Evolutionary conservation across 108 stramenopile species (phyloP), one percentile per base, ranked within the genome.

Genomic region (Aurantiochytrium sp.): DNA sequence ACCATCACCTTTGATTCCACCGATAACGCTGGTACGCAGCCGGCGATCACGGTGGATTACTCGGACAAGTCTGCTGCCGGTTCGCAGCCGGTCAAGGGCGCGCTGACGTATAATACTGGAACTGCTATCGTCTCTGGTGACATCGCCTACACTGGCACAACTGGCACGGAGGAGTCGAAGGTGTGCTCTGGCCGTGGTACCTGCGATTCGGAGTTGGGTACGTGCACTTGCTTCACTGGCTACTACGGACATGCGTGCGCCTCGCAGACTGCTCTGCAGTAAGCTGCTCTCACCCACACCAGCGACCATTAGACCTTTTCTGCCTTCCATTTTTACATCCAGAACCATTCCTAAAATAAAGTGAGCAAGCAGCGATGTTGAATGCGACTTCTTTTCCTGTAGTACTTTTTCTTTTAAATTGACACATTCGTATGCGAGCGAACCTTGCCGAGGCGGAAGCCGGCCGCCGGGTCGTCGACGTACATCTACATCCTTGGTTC

Each of bases 201-300:
- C 0, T 83, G 76, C 28, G 76, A 83, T 87, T 88, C 91, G 4
- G 16, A 42, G 23, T 83, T 88, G 5, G 94, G 94, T 5, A 21
- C 44, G 2, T 94, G 94, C 90, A 6, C 87, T 4, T 94, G 94
- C 90, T 89, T 92, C 89, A 6, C n/a, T 21, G 94, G 94, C 16
- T 94, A 91, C 92, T 91, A 91, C 72, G 93, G 93, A 4, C 23
- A 91, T 23, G 92, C 93, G 6, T 94, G 93, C 28, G 76, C 45
- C 51, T 53, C 8, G 19, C 76, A 83, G 51, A 83, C 76, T 53
- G 76, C 76, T 35, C 51, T 83, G 10, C 76, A 83, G 76, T 83
- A 83, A n/a, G 0, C 4, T 35, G 35, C 2, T 35, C 35, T 35
- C 35, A 35, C 35, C 2, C 35, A 35, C 35, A 35, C 35, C 1